These are phyloP conservation scores for Camellia lanceoleosa DNA, from an alignment of 148 eudicot species.

Conservation along the genomic window DNA sequence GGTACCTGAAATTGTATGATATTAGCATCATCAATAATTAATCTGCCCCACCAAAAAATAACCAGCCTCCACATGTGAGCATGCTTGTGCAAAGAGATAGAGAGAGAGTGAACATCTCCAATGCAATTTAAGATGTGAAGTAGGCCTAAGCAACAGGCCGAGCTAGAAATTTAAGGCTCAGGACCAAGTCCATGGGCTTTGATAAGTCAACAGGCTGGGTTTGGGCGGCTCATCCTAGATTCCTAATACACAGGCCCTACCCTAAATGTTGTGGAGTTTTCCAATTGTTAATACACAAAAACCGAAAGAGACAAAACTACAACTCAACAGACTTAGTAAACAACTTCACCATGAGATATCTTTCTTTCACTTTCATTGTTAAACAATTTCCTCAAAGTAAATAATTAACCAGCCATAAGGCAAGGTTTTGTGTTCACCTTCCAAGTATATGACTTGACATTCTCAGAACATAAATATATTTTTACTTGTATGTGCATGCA, in stretches of 20 bases:
- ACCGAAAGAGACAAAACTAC: neutral
- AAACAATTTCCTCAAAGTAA: conserved; percentile 3
- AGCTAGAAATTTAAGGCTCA: too few species aligned
- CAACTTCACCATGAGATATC: neutral
- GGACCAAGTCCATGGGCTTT: too few species aligned
- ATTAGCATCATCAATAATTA: conserved; percentile 11
- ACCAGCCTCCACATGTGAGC: neutral
- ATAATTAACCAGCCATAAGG: neutral
- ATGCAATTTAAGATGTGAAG: neutral
- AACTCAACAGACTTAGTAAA: neutral
- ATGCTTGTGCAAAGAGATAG: neutral
- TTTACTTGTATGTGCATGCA: neutral
- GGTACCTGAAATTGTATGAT: conserved; percentile 57
- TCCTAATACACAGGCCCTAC: too few species aligned
- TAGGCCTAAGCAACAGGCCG: too few species aligned
- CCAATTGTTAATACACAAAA: neutral
- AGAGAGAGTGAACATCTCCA: neutral
- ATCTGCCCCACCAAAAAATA: neutral
- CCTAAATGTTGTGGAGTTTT: neutral
- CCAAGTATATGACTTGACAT: neutral
- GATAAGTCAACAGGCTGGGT: too few species aligned
- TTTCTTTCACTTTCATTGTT: neutral
- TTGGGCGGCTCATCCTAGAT: too few species aligned
- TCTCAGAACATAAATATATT: neutral
- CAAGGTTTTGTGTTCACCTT: neutral